Percentiles rank a stretch among this genome's conserved stretches.
phyloP scores from a whole-genome alignment of 768 basidiomycete species.

The Phlebiopsis gigantea region DNA sequence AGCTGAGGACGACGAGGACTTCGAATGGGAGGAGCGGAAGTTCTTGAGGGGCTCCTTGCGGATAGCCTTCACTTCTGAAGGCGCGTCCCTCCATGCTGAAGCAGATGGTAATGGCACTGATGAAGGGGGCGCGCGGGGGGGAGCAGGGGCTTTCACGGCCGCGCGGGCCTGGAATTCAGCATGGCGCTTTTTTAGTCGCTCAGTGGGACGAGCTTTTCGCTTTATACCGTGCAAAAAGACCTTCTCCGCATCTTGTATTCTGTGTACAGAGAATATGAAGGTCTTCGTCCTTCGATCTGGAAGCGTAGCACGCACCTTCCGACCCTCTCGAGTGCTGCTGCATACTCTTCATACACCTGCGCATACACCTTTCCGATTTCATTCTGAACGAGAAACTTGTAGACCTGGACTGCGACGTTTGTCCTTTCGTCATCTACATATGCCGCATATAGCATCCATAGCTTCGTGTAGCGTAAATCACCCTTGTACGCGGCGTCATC shows the following conservation, averaged over 20 bases:
- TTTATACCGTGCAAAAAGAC: slow-evolving; percentile 81
- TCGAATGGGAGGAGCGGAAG: slow-evolving; percentile 19
- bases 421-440: slow-evolving; percentile 46
- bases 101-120: slow-evolving; percentile 2
- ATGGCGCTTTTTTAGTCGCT: slow-evolving; percentile 78
- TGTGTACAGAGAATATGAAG: background rate
- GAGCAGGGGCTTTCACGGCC: slow-evolving; percentile 18
- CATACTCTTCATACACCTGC: slow-evolving; percentile 89
- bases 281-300: background rate
- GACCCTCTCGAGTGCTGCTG: slow-evolving; percentile 65
- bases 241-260: slow-evolving; percentile 18
- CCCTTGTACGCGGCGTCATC: slow-evolving; percentile 79
- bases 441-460: slow-evolving; percentile 87
- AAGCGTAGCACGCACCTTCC: slow-evolving; percentile 56
- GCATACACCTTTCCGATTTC: slow-evolving; percentile 66
- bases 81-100: slow-evolving; percentile 18
- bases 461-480: slow-evolving; percentile 85
- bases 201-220: slow-evolving; percentile 75
- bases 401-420: slow-evolving; percentile 53
- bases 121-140: slow-evolving; percentile 16
- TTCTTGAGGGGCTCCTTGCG: slow-evolving; percentile 35
- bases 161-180: slow-evolving; percentile 66
- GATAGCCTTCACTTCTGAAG: slow-evolving; percentile 19
- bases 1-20: background rate
- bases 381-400: slow-evolving; percentile 44